Percentiles rank a stretch among this genome's conserved stretches.
These are phyloP conservation scores for Dryas drummondii DNA, from an alignment of 306 rosid genomes.

Conservation along the genomic window DNA sequence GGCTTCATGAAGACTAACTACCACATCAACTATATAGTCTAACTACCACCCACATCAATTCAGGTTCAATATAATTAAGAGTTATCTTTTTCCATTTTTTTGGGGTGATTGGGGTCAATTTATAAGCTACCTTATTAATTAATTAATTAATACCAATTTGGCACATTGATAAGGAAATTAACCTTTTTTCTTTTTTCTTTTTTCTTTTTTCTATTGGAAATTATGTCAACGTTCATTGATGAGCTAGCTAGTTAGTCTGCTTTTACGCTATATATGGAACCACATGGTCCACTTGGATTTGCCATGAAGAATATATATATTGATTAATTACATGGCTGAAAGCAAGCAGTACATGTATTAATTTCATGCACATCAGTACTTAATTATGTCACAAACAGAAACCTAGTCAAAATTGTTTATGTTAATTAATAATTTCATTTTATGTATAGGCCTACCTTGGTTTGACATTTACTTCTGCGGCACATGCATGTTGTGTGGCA, in stretches of 20 bases:
- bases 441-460: neutral
- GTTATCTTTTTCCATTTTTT: neutral
- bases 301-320: neutral
- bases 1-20: constrained; percentile 1
- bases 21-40: neutral
- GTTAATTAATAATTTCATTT: no score
- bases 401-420: no score
- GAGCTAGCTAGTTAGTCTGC: neutral
- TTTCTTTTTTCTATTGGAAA: neutral
- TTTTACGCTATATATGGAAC: neutral
- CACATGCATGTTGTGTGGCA: neutral
- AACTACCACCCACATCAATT: neutral
- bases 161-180: neutral
- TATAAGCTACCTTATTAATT: neutral
- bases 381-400: no score
- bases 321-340: neutral
- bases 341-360: no score
- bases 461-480: neutral
- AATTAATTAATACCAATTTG: neutral
- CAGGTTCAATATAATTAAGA: neutral
- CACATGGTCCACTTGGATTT: constrained; percentile 10
- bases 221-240: neutral
- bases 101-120: neutral
- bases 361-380: no score
- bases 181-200: no score